Evolutionary conservation across 2,329 filamentous ascomycete species (phyloP), one percentile per base, ranked within the genome.

Genomic region (Beauveria brongniartii): DNA sequence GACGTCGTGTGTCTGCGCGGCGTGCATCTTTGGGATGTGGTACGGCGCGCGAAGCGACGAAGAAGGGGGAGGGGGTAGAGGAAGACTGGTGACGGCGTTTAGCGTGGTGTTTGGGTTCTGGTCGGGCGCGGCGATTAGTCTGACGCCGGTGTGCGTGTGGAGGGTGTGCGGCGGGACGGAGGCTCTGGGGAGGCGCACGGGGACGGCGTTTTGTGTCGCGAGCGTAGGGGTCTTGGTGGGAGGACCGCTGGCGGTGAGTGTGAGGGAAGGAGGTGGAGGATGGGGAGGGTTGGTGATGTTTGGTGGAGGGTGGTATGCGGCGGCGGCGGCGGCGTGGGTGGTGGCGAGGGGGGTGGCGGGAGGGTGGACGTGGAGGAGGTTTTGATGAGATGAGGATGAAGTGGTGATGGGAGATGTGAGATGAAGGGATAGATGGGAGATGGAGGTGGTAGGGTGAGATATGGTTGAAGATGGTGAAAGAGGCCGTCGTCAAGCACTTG

Each of bases 121-220:
- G 18, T 86, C 82, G 18, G 89, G 89, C 0, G 83, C 81, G 40
- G 88, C 88, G 61, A 90, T 91, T 66, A 84, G 80, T 5, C 69
- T 91, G 54, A 88, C 86, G 0, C 88, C 89, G 0, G 88, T 91
- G 0, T 91, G 88, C 64, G 79, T 91, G 1, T 86, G 86, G 0
- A 85, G 89, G 70, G 77, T 90, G 1, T 91, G 88, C 71, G 79
- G 81, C 26, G 88, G 30, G 30, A 34, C 85, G 0, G 81, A 86
- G 63, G 78, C 89, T 53, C 89, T 90, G 64, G 88, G 88, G 0
- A 76, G 86, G 41, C 86, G 88, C 63, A 89, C 87, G 65, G 86
- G 86, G 1, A 90, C 86, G 1, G 83, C 84, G 53, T 90, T 88
- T 68, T 88, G 84, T 0, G 75, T 90, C 34, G 86, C 89, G 14